Percentiles rank a stretch among this genome's conserved stretches.
Conservation (phyloP, 176 grass and related monocot species). For the Musa beccarii region DNA sequence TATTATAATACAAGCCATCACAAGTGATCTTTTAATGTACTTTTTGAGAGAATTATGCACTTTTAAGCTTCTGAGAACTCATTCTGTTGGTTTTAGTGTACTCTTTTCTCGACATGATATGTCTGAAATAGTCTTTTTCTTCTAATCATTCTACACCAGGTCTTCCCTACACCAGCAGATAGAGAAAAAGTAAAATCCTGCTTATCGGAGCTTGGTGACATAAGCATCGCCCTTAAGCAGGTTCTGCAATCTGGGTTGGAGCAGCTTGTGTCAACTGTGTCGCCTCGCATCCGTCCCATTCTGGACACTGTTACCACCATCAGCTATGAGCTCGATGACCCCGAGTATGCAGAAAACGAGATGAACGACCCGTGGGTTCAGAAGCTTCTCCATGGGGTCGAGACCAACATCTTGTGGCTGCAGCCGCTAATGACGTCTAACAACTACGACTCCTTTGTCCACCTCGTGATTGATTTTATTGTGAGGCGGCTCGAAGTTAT, state of each 20-base stretch:
- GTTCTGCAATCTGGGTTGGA: slow-evolving; percentile 74
- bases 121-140: not conserved
- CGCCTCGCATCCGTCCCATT: slow-evolving; percentile 58
- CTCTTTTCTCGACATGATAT: not conserved
- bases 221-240: slow-evolving; percentile 65
- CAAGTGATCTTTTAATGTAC: not conserved
- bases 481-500: slow-evolving; percentile 94
- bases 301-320: slow-evolving; percentile 75
- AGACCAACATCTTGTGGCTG: slow-evolving; percentile 66
- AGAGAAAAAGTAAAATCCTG: slow-evolving; percentile 94
- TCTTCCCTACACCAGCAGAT: slow-evolving; percentile 62
- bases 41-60: not conserved
- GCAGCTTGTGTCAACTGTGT: slow-evolving; percentile 61
- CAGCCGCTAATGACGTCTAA: slow-evolving; percentile 74
- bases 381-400: slow-evolving; percentile 73
- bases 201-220: slow-evolving; percentile 73
- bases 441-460: slow-evolving; percentile 84
- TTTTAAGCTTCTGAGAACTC: not conserved
- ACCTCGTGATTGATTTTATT: slow-evolving; percentile 78
- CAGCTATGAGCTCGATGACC: slow-evolving; percentile 77
- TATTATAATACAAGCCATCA: not conserved
- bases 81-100: not conserved
- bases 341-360: slow-evolving; percentile 83
- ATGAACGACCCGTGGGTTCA: slow-evolving; percentile 89
- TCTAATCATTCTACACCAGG: slow-evolving; percentile 33